Evolutionary conservation across 225 moss, liverwort and hornwort species (phyloP).

Genomic region (Sphagnum tenellum): DNA sequence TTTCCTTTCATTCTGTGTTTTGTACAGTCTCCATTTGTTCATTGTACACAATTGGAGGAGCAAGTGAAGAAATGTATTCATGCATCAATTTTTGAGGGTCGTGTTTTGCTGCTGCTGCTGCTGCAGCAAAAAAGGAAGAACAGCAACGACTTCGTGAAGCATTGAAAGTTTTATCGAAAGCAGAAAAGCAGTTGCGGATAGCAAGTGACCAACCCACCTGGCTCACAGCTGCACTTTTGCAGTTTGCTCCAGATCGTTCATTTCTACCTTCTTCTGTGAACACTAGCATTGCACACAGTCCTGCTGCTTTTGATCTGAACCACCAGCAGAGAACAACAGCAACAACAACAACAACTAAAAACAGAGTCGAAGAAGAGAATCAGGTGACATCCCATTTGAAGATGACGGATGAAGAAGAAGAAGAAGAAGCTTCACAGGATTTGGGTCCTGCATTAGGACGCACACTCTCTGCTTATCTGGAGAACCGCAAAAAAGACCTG

Average conservation of each 20-base stretch:
- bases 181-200: slow-evolving; percentile 78
- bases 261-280: slow-evolving; percentile 66
- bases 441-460: slow-evolving; percentile 1
- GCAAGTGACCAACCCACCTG: slow-evolving; percentile 70
- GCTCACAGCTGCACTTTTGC: slow-evolving; percentile 82
- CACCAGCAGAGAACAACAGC: slow-evolving; percentile 26
- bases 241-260: slow-evolving; percentile 86
- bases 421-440: neutral
- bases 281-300: slow-evolving; percentile 46
- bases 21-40: too few species aligned
- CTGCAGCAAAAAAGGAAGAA: slow-evolving; percentile 67
- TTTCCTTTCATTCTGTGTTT: too few species aligned
- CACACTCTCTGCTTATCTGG: neutral
- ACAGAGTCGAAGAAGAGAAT: slow-evolving; percentile 21
- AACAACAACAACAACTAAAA: slow-evolving; percentile 19
- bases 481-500: neutral
- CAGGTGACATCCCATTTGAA: slow-evolving; percentile 11
- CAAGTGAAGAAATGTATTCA: too few species aligned
- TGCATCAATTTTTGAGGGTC: too few species aligned
- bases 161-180: slow-evolving; percentile 63
- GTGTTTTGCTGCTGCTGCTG: too few species aligned
- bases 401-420: too few species aligned
- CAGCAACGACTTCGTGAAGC: slow-evolving; percentile 74
- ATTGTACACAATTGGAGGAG: too few species aligned
- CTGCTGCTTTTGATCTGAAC: slow-evolving; percentile 25